A percentile compares a stretch with the other conserved stretches of the same genome.
Conservation (phyloP, 805 yeast species). For the Zygoascus biomembranicola region DNA sequence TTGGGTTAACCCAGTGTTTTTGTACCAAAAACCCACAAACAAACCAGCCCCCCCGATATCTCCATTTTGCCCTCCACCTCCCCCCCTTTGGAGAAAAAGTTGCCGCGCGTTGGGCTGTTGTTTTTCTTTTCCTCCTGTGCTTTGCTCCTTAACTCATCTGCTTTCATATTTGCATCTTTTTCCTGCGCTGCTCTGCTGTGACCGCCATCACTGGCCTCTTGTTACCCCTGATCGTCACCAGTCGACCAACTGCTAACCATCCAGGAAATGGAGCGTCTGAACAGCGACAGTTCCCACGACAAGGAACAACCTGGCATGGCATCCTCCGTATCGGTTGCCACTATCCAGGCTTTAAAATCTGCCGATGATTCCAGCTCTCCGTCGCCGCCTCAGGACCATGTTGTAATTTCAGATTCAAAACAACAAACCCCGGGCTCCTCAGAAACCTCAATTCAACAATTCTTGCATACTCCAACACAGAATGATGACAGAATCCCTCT, state of each 20-base stretch:
- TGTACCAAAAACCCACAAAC: background rate
- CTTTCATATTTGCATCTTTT: background rate
- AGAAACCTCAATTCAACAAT: background rate
- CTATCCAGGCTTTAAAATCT: background rate
- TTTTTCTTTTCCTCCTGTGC: background rate
- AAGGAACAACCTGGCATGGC: background rate
- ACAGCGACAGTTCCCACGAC: background rate
- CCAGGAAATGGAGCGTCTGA: conserved; percentile 2
- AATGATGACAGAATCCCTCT: background rate
- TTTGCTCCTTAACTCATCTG: background rate
- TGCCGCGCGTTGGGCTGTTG: too few relatives aligned
- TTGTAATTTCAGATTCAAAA: background rate
- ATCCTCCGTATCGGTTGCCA: background rate
- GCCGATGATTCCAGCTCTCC: background rate
- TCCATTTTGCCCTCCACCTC: background rate
- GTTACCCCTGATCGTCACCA: background rate
- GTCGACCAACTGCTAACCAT: background rate
- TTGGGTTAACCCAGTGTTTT: background rate
- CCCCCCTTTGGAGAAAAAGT: background rate
- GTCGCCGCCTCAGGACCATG: background rate
- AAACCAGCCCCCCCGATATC: background rate
- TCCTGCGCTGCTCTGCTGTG: too few relatives aligned
- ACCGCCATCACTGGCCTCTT: background rate
- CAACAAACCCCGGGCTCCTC: background rate
- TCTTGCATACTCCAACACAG: too few relatives aligned